Evolutionary conservation across 2,329 filamentous ascomycete genomes (phyloP).

Genomic region (Diaporthe caulivora): DNA sequence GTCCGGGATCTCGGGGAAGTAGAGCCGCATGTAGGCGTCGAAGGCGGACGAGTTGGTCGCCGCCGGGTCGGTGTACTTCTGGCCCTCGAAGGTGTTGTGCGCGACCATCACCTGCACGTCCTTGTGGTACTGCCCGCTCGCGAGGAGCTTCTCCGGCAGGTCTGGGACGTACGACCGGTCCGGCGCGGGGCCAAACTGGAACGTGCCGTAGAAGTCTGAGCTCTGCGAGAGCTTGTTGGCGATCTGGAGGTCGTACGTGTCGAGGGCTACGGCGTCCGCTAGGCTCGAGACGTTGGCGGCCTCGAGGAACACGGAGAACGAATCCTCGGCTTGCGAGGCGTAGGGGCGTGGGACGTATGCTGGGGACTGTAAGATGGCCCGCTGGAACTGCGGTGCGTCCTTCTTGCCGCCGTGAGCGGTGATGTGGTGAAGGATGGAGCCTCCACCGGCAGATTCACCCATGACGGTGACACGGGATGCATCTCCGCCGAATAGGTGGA

Average conservation of each 20-base stretch:
- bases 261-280: constrained; percentile 5
- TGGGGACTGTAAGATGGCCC: constrained; percentile 33
- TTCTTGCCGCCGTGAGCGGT: constrained; percentile 27
- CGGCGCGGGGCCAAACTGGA: constrained; percentile 27
- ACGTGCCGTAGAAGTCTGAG: constrained; percentile 24
- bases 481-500: constrained; percentile 59
- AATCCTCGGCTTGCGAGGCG: constrained; percentile 25
- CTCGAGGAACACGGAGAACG: constrained; percentile 20
- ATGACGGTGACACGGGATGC: constrained; percentile 56
- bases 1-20: constrained; percentile 22
- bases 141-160: constrained; percentile 30
- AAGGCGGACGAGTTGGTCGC: constrained; percentile 32
- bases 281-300: constrained; percentile 28
- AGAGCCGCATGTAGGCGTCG: constrained; percentile 24
- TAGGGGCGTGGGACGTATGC: constrained; percentile 31
- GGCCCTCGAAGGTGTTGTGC: constrained; percentile 35
- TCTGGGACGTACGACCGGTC: constrained; percentile 28
- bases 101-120: constrained; percentile 34
- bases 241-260: constrained; percentile 22
- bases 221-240: constrained; percentile 33
- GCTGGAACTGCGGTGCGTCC: constrained; percentile 30
- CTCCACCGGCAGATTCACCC: constrained; percentile 59
- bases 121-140: constrained; percentile 25
- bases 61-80: constrained; percentile 26
- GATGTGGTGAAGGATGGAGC: constrained; percentile 35